Evolutionary conservation across 768 basidiomycete genomes (phyloP), one percentile per base, ranked within the genome.

Genomic region (Trametes cubensis): DNA sequence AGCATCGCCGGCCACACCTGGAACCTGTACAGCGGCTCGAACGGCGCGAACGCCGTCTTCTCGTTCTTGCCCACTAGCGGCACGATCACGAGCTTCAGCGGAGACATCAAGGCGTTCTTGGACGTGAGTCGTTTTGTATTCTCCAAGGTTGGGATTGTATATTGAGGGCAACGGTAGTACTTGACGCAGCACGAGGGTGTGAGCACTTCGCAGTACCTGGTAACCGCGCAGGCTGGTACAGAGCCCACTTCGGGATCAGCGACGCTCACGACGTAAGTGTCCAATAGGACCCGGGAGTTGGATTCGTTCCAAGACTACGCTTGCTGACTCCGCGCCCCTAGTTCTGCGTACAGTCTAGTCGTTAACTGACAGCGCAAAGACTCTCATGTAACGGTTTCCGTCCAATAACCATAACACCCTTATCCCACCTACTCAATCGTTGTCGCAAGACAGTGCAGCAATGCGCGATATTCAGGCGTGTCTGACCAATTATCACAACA

Each of bases 191-290:
- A 77, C 48, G 74, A 80, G 38, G 76, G 79, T 5, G 64, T 89
- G 34, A 71, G 74, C 61, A 68, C 78, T 17, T 81, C 83, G 3
- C 81, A 89, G 66, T 89, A 79, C 73, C 76, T 89, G 55, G 79
- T 71, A 38, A 85, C 81, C 13, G 80, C 80, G 2, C 86, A 89
- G 67, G 86, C 79, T 7, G 88, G 88, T 7, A 84, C 83, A 0
- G 88, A 89, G 71, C 82, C 83, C 17, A 87, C 83, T 0, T 78
- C 77, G 13, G 86, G 86, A n/a, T 75, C 76, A 26, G 85, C 82
- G 11, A 80, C 77, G 0, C 72, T 88, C 8, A 79, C 76, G 0
- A 83, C 82, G 86, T 87, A 66, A 68, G 83, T 74, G n/a, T 42
- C 25, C 41, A 46, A 21, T 47, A 34, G 34, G 10, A 34, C 6